A percentile compares a stretch with the other conserved stretches of the same genome.
These are phyloP conservation scores for Blastobotrys americana DNA, from an alignment of 805 yeast genomes.

Conservation along the genomic window DNA sequence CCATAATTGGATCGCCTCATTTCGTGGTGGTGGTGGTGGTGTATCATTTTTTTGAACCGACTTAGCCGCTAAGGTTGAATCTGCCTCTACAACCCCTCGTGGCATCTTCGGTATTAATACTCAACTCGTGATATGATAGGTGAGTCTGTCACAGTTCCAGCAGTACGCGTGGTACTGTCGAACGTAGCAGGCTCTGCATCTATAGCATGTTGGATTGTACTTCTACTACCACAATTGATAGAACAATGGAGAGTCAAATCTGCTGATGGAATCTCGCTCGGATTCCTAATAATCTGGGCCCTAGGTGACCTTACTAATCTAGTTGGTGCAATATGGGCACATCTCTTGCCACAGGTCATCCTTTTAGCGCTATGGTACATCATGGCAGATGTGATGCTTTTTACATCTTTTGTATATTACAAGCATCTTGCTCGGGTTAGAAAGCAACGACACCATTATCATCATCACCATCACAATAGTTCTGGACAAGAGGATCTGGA, in stretches of 20 bases:
- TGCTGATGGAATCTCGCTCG: constrained; percentile 69
- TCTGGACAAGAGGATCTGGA: not conserved
- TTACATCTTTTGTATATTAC: constrained; percentile 54
- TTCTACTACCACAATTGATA: constrained; percentile 66
- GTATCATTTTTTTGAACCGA: too few species aligned
- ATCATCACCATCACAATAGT: constrained; percentile 4
- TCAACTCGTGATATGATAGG: too few species aligned
- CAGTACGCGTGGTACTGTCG: constrained; percentile 41
- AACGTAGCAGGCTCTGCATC: constrained; percentile 64
- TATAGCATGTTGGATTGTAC: constrained; percentile 73
- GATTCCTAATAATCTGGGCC: constrained; percentile 63
- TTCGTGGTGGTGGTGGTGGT: too few species aligned
- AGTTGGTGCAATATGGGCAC: constrained; percentile 63
- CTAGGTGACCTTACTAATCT: constrained; percentile 65
- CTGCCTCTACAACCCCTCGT: too few species aligned
- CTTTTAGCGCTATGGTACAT: constrained; percentile 72
- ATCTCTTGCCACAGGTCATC: constrained; percentile 59
- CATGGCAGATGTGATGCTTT: constrained; percentile 56
- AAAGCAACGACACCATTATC: constrained; percentile 1
- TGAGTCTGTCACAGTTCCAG: too few species aligned
- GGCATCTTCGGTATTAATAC: too few species aligned
- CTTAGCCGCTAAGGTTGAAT: too few species aligned
- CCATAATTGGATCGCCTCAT: too few species aligned
- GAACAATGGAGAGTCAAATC: constrained; percentile 71
- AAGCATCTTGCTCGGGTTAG: constrained; percentile 14